Evolutionary conservation across 164 flowering plant genomes (phyloP), one percentile per base, ranked within the genome.

Genomic region (Echeveria elegans): DNA sequence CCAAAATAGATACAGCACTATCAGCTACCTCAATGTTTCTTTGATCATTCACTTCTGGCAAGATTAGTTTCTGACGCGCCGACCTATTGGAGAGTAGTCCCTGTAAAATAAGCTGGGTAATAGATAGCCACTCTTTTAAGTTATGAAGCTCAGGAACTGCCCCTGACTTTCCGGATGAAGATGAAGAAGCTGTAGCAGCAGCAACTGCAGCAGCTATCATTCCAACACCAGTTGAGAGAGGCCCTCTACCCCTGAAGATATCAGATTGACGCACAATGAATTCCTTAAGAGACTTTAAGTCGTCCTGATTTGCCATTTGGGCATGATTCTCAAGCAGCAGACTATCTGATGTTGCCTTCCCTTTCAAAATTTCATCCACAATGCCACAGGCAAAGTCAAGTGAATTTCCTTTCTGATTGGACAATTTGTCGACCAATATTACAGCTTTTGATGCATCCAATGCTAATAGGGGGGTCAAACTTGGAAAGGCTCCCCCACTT

Each of bases 161-260:
- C 60, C 75, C 32, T 40, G 83, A 64, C 73, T 88, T 92, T 41
- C 82, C 88, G 59, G 96, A 85, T 66, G 89, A 80, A 77, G 82
- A 88, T 59, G 96, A 88, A 36, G 96, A 88, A 31, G 94, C 90
- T 1, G 97, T 92, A 28, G 92, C 97, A 0, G 89, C 97, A 11
- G 89, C 96, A 8, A 92, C 97, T 15, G 93, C 97, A 74, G 81
- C 93, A 74, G 95, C 97, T 40, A 85, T 89, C 95, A 91, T 87
- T 53, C 97, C 96, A 72, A 76, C 92, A 73, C 91, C 95, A 73
- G 87, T 83, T 68, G 88, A 82, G 12, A 80, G 80, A 70, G 79
- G 53, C 4, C 92, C 94, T 83, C 81, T 85, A 59, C 98, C 98
- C 71, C 95, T 80, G 64, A 88, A 68, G 28, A 83, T 80, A 77